phyloP scores from a whole-genome alignment of 176 grass and related monocot species.

The Hordeum vulgare region MorexV3_pseudomolecules_assembly NC_058520.1:575962602-575963101 shows the following conservation, averaged over 20 bases:
- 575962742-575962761: slow-evolving; percentile 6
- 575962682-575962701: neutral
- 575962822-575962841: neutral
- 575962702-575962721: neutral
- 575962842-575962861: neutral
- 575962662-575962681: neutral
- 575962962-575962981: neutral
- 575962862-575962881: neutral
- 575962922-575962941: neutral
- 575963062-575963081: slow-evolving; percentile 16
- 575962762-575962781: neutral
- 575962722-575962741: slow-evolving; percentile 5
- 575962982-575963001: neutral
- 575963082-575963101: slow-evolving; percentile 30
- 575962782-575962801: neutral
- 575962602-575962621: neutral
- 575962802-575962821: slow-evolving; percentile 1
- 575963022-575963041: neutral
- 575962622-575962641: neutral
- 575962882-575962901: slow-evolving; percentile 8
- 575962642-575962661: neutral
- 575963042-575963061: neutral
- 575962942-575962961: neutral
- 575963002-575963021: neutral
- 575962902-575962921: neutral